Evolutionary conservation across 768 basidiomycete genomes (phyloP).

Genomic region (Tricholoma bakamatsutake): DNA sequence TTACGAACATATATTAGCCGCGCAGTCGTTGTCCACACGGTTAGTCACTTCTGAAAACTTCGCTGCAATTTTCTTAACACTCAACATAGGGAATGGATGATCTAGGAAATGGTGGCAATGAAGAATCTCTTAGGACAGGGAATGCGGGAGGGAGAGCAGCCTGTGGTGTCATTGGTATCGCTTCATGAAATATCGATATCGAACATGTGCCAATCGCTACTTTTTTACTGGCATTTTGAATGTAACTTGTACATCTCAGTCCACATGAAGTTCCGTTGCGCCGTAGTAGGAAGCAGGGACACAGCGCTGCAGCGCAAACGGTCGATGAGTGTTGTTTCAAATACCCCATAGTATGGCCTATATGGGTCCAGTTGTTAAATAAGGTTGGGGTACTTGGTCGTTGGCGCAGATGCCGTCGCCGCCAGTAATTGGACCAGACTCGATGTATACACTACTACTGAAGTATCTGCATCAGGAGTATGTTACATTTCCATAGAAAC

Average conservation of each 20-base stretch:
- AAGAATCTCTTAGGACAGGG: slow-evolving; percentile 72
- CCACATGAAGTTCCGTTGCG: too few species aligned
- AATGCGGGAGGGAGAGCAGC: slow-evolving; percentile 75
- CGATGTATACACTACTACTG: slow-evolving; percentile 57
- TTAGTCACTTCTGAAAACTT: slow-evolving; percentile 21
- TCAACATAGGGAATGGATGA: slow-evolving; percentile 60
- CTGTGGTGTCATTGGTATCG: slow-evolving; percentile 72
- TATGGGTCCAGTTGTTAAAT: too few species aligned
- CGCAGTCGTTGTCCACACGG: slow-evolving; percentile 70
- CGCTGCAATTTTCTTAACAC: background rate
- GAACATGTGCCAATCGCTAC: too few species aligned
- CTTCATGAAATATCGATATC: slow-evolving; percentile 1
- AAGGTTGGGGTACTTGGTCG: too few species aligned
- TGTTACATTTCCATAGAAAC: too few species aligned
- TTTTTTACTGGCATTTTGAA: too few species aligned
- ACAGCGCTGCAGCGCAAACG: too few species aligned
- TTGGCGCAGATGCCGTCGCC: slow-evolving; percentile 11
- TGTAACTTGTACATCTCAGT: too few species aligned
- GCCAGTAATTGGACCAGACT: slow-evolving; percentile 44
- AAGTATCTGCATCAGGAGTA: slow-evolving; percentile 43
- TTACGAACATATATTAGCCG: slow-evolving; percentile 36
- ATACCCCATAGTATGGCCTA: too few species aligned
- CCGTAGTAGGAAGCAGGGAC: too few species aligned
- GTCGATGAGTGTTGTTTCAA: too few species aligned
- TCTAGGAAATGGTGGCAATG: slow-evolving; percentile 61